Percentiles rank a stretch among this genome's conserved stretches.
Conservation (phyloP, 441 rosid species). For the Gossypium schwendimanii region DNA sequence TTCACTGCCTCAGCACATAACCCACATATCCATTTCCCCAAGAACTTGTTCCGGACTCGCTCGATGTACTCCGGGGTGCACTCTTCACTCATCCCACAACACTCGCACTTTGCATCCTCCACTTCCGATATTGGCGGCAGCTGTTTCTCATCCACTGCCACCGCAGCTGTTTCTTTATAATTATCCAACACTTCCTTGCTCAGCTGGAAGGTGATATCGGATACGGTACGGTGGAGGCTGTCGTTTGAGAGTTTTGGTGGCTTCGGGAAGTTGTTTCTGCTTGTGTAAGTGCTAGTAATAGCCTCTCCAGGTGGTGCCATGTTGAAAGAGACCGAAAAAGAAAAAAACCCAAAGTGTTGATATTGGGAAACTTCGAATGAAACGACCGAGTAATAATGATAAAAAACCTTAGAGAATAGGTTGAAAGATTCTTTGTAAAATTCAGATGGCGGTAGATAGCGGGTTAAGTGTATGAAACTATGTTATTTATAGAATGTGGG, state of each 20-base stretch:
- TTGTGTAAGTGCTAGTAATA: conserved; percentile 21
- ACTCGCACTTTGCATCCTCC: conserved; percentile 77
- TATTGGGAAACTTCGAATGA: not conserved
- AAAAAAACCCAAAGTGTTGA: not conserved
- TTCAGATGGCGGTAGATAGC: not conserved
- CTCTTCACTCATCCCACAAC: conserved; percentile 93
- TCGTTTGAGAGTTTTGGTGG: conserved; percentile 51
- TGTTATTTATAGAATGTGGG: conserved; percentile 28
- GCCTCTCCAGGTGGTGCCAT: conserved; percentile 82
- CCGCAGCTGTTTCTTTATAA: not conserved
- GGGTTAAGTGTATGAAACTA: not conserved
- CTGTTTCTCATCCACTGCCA: not conserved
- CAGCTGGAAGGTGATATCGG: conserved; percentile 49
- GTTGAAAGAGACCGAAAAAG: not conserved
- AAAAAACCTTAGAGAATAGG: not conserved
- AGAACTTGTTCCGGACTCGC: conserved; percentile 47
- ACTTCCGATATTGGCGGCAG: conserved; percentile 70
- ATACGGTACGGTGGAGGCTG: conserved; percentile 53
- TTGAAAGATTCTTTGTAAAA: not conserved
- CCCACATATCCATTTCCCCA: conserved; percentile 90
- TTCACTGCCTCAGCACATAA: conserved; percentile 87
- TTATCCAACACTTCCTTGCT: conserved; percentile 6
- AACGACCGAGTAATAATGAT: not conserved
- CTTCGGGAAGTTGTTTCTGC: conserved; percentile 34
- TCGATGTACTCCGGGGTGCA: conserved; percentile 79